Conservation (phyloP, 78 protist species). For the Dictyostelium capitatum region DNA sequence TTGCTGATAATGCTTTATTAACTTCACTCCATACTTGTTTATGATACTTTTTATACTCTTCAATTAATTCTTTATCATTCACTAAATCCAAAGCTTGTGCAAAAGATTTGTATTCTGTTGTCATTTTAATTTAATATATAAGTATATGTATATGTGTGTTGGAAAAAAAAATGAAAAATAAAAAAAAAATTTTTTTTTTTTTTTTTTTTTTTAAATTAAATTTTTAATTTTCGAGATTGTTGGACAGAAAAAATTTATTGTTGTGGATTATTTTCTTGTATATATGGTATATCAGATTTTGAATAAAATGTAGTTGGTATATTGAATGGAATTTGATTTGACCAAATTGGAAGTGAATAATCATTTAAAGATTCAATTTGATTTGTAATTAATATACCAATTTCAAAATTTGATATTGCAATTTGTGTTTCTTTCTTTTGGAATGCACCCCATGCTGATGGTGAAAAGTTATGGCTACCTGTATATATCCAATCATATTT, state of each 20-base stretch:
- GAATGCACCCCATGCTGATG: conserved; percentile 58
- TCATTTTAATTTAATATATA: not conserved
- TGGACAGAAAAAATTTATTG: not conserved
- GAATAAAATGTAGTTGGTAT: conserved; percentile 12
- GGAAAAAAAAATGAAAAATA: not conserved
- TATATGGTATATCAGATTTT: not conserved
- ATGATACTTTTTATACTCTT: conserved; percentile 63
- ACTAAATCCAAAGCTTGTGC: conserved; percentile 74
- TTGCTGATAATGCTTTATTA: conserved; percentile 18
- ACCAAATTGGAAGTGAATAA: not conserved
- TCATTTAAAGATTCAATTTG: not conserved
- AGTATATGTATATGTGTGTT: not conserved
- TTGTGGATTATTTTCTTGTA: not conserved
- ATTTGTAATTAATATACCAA: conserved; percentile 39
- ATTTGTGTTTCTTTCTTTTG: conserved; percentile 57
- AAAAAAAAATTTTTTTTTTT: not conserved
- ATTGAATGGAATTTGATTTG: not conserved
- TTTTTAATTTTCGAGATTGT: not conserved
- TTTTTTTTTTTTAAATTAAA: not conserved
- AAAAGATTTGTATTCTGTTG: conserved; percentile 31
- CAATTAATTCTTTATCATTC: conserved; percentile 54
- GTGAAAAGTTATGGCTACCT: conserved; percentile 69
- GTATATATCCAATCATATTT: conserved; percentile 65
- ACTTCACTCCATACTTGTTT: conserved; percentile 65
- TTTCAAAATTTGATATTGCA: conserved; percentile 51